These are phyloP conservation scores for Yarrowia bubula DNA, from an alignment of 805 yeast genomes.

Conservation along the genomic window DNA sequence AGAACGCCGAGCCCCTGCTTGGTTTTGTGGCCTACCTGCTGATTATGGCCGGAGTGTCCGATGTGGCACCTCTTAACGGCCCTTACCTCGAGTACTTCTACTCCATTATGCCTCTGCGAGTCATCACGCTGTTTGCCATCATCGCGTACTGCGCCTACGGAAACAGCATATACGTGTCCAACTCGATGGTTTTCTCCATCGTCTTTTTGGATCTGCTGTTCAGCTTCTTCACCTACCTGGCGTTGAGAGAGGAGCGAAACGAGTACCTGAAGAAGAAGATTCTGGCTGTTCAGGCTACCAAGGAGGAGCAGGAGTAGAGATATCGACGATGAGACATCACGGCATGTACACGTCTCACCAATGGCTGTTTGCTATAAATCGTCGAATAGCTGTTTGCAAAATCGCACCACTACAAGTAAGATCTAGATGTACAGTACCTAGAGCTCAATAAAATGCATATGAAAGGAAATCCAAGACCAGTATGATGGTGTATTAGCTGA, in stretches of 20 bases:
- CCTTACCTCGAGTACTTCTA: conserved; percentile 33
- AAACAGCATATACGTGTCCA: conserved; percentile 32
- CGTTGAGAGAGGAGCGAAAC: conserved; percentile 41
- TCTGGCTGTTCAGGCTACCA: conserved; percentile 1
- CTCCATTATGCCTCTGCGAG: conserved; percentile 36
- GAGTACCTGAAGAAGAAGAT: conserved; percentile 31
- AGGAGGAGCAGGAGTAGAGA: conserved; percentile 3
- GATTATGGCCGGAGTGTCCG: conserved; percentile 34
- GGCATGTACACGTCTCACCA: no score
- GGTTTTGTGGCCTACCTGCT: conserved; percentile 37
- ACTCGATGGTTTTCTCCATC: conserved; percentile 37
- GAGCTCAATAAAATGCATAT: no score
- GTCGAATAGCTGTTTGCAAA: no score
- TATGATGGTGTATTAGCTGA: no score
- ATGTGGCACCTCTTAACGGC: conserved; percentile 34
- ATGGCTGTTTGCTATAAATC: no score
- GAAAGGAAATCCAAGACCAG: no score
- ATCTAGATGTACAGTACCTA: no score
- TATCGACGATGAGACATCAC: no score
- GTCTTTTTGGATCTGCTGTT: conserved; percentile 38
- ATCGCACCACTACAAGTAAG: no score
- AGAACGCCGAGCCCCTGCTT: conserved; percentile 33
- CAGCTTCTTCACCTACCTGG: conserved; percentile 36
- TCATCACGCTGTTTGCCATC: conserved; percentile 34
- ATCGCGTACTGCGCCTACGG: conserved; percentile 33